Percentiles rank a stretch among this genome's conserved stretches.
phyloP scores from a whole-genome alignment of 208 protist species.

The Leishmania gerbilli region DNA sequence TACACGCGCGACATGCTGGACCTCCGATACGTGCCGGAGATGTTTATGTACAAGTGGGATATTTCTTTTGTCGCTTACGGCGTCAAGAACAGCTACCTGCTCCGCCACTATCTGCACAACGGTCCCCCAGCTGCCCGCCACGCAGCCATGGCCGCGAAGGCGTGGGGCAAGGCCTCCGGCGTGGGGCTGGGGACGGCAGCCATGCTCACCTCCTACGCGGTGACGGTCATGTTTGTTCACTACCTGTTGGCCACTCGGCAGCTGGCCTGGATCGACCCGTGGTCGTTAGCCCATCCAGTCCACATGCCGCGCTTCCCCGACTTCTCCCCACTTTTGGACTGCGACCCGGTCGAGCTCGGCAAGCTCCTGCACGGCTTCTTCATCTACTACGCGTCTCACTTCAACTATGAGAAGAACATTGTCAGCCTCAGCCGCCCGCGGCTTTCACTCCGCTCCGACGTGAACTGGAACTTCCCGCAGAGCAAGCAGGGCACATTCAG shows the following conservation, averaged over 20 bases:
- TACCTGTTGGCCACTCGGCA: conserved; percentile 84
- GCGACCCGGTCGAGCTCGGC: conserved; percentile 73
- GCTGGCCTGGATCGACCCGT: conserved; percentile 84
- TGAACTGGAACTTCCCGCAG: conserved; percentile 81
- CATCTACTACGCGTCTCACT: conserved; percentile 81
- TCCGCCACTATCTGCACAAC: conserved; percentile 82
- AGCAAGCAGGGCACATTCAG: conserved; percentile 82
- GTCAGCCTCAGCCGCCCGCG: conserved; percentile 80
- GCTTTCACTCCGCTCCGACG: conserved; percentile 54
- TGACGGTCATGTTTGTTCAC: conserved; percentile 88
- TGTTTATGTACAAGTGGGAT: conserved; percentile 92
- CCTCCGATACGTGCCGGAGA: conserved; percentile 80
- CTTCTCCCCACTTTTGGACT: conserved; percentile 72
- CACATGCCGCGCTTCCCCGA: conserved; percentile 89
- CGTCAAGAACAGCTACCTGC: conserved; percentile 91
- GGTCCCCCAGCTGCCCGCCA: conserved; percentile 68
- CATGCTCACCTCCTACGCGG: conserved; percentile 90
- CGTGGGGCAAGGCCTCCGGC: conserved; percentile 90
- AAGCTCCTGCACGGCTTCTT: conserved; percentile 86
- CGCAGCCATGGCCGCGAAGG: conserved; percentile 86
- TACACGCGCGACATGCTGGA: conserved; percentile 89
- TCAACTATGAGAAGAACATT: conserved; percentile 83
- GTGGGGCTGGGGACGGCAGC: conserved; percentile 77
- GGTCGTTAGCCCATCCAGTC: conserved; percentile 82
- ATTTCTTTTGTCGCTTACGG: conserved; percentile 90